A percentile compares a stretch with the other conserved stretches of the same genome.
Conservation (phyloP, 352 stramenopile species). For the Pythium insidiosum region DNA sequence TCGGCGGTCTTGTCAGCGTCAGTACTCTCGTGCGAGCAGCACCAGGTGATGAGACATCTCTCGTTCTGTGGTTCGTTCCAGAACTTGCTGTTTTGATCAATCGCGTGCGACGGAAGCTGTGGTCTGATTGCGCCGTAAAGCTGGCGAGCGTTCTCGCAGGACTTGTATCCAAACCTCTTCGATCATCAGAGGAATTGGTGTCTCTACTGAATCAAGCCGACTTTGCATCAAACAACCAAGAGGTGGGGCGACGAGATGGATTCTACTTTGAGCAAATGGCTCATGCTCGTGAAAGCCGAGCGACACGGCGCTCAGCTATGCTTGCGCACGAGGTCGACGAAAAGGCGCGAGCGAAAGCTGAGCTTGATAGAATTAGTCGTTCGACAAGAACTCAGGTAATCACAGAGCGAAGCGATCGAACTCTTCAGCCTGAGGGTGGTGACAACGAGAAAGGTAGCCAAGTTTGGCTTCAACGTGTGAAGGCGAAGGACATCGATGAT, state of each 20-base stretch:
- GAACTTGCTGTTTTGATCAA: constrained; percentile 65
- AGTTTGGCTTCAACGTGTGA: constrained; percentile 77
- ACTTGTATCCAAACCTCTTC: constrained; percentile 49
- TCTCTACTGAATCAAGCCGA: constrained; percentile 45
- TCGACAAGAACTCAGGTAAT: constrained; percentile 5
- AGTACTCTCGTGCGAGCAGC: constrained; percentile 53
- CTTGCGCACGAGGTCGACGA: constrained; percentile 54
- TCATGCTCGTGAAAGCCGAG: constrained; percentile 61
- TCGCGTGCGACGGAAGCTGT: constrained; percentile 51
- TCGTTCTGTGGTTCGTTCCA: constrained; percentile 70
- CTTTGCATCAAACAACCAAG: constrained; percentile 61
- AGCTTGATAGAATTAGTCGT: constrained; percentile 48
- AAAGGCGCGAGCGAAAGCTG: constrained; percentile 45
- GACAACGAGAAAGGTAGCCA: constrained; percentile 6
- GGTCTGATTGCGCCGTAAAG: constrained; percentile 63
- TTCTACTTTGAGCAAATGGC: constrained; percentile 85
- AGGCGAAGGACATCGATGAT: constrained; percentile 79
- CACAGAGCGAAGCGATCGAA: too few species aligned
- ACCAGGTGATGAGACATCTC: constrained; percentile 66
- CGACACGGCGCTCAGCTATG: constrained; percentile 43
- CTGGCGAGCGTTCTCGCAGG: constrained; percentile 56
- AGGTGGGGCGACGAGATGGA: constrained; percentile 64
- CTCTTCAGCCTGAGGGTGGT: too few species aligned
- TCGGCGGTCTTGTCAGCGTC: constrained; percentile 32
- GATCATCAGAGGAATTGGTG: constrained; percentile 57